These are phyloP conservation scores for Pichia sp. DNA, from an alignment of 1,139 yeast genomes.

Conservation along the genomic window DNA sequence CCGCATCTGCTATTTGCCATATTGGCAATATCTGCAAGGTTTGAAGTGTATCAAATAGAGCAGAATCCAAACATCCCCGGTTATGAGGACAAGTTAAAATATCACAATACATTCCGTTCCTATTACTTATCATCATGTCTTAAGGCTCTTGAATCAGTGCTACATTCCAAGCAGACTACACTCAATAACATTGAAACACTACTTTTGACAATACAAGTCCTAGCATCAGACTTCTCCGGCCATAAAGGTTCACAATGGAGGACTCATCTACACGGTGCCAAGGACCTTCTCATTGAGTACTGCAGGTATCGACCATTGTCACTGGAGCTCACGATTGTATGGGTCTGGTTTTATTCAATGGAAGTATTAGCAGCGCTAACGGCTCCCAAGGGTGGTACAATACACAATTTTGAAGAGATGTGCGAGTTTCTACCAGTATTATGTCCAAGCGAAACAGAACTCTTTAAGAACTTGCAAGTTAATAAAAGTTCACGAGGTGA, in stretches of 20 bases:
- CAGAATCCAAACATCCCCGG: constrained; percentile 11
- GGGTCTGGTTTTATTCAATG: constrained; percentile 55
- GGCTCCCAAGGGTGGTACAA: constrained; percentile 49
- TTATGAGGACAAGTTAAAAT: constrained; percentile 17
- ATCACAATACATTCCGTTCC: constrained; percentile 42
- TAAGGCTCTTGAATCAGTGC: constrained; percentile 36
- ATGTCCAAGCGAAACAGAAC: constrained; percentile 6
- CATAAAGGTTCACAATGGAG: constrained; percentile 54
- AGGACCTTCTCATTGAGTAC: constrained; percentile 48
- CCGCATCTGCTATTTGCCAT: constrained; percentile 53
- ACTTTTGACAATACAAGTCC: constrained; percentile 47
- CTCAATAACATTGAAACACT: constrained; percentile 51
- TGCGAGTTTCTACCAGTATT: constrained; percentile 33
- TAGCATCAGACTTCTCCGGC: constrained; percentile 52
- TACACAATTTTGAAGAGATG: constrained; percentile 42
- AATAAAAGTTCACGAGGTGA: constrained; percentile 4
- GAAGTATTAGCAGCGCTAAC: constrained; percentile 55
- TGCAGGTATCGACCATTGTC: constrained; percentile 29
- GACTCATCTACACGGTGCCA: constrained; percentile 59
- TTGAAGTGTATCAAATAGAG: constrained; percentile 32
- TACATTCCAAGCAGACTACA: constrained; percentile 32
- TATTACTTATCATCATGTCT: constrained; percentile 47
- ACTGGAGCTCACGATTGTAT: constrained; percentile 41
- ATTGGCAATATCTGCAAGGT: constrained; percentile 51
- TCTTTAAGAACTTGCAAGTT: constrained; percentile 11